A percentile compares a stretch with the other conserved stretches of the same genome.
These are phyloP conservation scores for Cruciata laevipes DNA, from an alignment of 257 asterid genomes.

Conservation along the genomic window DNA sequence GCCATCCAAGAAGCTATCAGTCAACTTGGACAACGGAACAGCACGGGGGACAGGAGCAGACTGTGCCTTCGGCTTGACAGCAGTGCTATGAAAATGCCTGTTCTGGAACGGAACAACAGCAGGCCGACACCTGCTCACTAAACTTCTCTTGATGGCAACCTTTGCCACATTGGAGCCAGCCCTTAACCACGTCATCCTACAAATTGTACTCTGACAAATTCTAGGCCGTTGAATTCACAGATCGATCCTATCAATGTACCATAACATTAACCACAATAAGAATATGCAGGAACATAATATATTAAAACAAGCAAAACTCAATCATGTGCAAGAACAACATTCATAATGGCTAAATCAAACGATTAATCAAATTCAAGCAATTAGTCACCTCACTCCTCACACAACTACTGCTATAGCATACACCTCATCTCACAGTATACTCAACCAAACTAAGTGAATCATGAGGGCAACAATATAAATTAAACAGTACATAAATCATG, in stretches of 20 bases:
- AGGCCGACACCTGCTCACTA: slow-evolving; percentile 35
- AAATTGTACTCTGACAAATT: slow-evolving; percentile 10
- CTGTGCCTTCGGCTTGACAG: slow-evolving; percentile 55
- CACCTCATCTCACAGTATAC: too few species aligned
- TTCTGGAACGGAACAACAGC: slow-evolving; percentile 28
- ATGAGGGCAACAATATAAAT: too few species aligned
- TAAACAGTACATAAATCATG: too few species aligned
- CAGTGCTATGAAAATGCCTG: slow-evolving; percentile 58
- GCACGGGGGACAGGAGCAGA: slow-evolving; percentile 83
- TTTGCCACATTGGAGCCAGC: slow-evolving; percentile 71
- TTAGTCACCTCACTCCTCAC: too few species aligned
- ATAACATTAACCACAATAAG: neutral
- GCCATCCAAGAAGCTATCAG: slow-evolving; percentile 93
- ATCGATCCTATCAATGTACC: slow-evolving; percentile 1
- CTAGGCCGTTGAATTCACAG: neutral
- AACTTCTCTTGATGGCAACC: slow-evolving; percentile 63
- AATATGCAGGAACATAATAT: neutral
- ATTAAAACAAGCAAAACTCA: neutral
- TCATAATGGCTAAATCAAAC: too few species aligned
- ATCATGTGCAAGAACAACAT: too few species aligned
- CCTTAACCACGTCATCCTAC: slow-evolving; percentile 69
- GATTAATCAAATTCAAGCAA: too few species aligned
- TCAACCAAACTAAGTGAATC: too few species aligned
- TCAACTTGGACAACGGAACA: slow-evolving; percentile 83
- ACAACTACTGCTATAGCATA: too few species aligned